phyloP scores from a whole-genome alignment of 176 grass and related monocot genomes.

The Phyllostachys edulis region DNA sequence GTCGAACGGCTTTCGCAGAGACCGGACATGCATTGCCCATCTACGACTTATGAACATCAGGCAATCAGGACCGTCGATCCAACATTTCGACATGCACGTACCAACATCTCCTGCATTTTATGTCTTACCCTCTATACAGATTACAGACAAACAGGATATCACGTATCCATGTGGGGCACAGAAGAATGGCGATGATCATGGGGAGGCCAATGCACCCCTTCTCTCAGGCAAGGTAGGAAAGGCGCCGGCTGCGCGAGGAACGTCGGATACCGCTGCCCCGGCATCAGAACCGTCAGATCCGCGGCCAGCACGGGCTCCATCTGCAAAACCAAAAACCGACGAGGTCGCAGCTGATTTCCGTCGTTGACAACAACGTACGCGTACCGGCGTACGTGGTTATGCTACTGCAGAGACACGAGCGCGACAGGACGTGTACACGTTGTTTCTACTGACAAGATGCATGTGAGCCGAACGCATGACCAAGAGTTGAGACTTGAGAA shows the following conservation, averaged over 20 bases:
- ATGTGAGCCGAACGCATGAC: conserved; percentile 23
- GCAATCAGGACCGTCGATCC: not conserved
- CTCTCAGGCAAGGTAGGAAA: conserved; percentile 63
- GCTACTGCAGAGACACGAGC: conserved; percentile 11
- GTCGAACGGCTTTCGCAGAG: not conserved
- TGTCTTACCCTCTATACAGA: conserved; percentile 6
- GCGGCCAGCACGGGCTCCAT: conserved; percentile 24
- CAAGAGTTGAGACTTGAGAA: not conserved
- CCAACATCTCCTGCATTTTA: not conserved
- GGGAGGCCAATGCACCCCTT: conserved; percentile 72
- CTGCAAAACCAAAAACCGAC: conserved; percentile 25
- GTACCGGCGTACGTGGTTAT: not conserved
- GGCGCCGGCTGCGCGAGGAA: conserved; percentile 89
- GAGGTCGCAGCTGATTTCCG: not conserved
- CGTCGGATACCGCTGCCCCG: conserved; percentile 84
- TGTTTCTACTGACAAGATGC: not conserved
- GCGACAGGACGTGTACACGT: not conserved
- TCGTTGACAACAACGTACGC: not conserved
- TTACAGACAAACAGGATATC: not conserved
- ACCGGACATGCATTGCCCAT: not conserved
- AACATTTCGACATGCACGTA: not conserved
- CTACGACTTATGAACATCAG: not conserved
- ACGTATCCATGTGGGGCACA: not conserved
- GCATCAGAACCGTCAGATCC: conserved; percentile 88
- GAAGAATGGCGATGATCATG: conserved; percentile 34